Base-by-base conservation (phyloP, 2,329 filamentous ascomycete species). In the Colletotrichum neosansevieriae region DNA sequence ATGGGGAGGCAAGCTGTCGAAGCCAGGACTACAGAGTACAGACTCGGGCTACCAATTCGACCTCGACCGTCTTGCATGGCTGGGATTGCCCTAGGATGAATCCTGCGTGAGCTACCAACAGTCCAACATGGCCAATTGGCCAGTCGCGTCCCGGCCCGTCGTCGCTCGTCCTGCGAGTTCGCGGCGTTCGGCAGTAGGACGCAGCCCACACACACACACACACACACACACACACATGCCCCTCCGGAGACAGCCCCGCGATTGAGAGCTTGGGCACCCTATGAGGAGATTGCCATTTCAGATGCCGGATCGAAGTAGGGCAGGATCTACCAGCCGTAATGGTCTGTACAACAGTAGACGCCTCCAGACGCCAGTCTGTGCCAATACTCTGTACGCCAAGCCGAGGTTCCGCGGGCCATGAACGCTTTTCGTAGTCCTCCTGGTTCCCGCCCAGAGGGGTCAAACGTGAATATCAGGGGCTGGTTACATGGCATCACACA, bases 401-500 rank as follows among this genome's bases (percentile, higher is more conserved):
- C 17, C 4, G 34, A 53, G 40, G 11, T 19, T 17, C 34, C 51
- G 32, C 34, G 19, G 21, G 19, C 36, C 6, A 24, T 54, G 51
- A n/a, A 54, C n/a, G 36, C n/a, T 17, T 17, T 12, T 54, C 51
- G 34, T 40, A n/a, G 32, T 40, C 17, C 51, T 36, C 6, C 10
- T 21, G 51, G 51, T 38, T 40, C 34, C 32, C 51, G 34, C 51
- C 34, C 13, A 29, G 34, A 54, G 34, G 51, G 34, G 51, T 54
- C 34, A 29, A 54, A 54, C 17, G 17, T 17, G 34, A 36, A 40
- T 36, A 24, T 40, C 51, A 54, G 51, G 51, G 51, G 51, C 34
- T 54, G 49, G 51, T 54, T 40, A 40, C 51, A 54, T 54, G 1
- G 53, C 19, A 57, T 57, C 53, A 42, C 53, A 40, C 51, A 54